Base-by-base conservation (phyloP, 1,139 yeast species). In the Candida neerlandica region DNA sequence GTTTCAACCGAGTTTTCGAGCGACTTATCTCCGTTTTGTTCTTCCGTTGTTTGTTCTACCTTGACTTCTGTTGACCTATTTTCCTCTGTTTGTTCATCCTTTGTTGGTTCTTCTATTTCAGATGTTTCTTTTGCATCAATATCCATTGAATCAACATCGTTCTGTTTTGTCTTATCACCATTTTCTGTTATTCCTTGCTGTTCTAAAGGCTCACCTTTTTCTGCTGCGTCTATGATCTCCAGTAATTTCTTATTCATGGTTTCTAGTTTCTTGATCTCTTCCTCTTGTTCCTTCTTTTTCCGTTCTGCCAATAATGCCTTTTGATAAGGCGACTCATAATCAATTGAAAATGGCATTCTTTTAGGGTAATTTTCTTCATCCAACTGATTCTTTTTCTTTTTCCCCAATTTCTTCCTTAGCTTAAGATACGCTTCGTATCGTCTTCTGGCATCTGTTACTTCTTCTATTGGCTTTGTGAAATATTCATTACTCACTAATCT, bases 131-230 rank as follows among this genome's bases (percentile, higher is more conserved):
- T 21, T n/a, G 9, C 5, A 21, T 37, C 29, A 21, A 37, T 21
- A 5, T 21, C 41, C 26, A n/a, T 37, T 6, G 3, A 14, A 5
- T 37, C 41, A 12, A n/a, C 16, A 11, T 37, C 38, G 9, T 34
- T 16, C 12, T 16, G 10, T 11, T 21, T 19, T n/a, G 9, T 18
- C 18, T 11, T 68, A 58, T 83, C 83, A 12, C 9, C 14, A 11
- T 2, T 86, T 85, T 88, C 88, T 83, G 34, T 88, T 64, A 57
- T 80, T 73, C 32, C 21, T 23, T 23, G 7, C 5, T 16, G 3
- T 5, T 37, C 12, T n/a, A 10, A 5, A 9, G 12, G 68, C 58
- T 83, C 83, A 14, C 3, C 14, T 2, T 2, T 86, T 85, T 88
- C 89, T 83, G 34, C 88, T 64, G 57, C 80, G 73, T 40, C 29